Evolutionary conservation across 108 stramenopile genomes (phyloP).

Genomic region (Craspedostauros australis): DNA sequence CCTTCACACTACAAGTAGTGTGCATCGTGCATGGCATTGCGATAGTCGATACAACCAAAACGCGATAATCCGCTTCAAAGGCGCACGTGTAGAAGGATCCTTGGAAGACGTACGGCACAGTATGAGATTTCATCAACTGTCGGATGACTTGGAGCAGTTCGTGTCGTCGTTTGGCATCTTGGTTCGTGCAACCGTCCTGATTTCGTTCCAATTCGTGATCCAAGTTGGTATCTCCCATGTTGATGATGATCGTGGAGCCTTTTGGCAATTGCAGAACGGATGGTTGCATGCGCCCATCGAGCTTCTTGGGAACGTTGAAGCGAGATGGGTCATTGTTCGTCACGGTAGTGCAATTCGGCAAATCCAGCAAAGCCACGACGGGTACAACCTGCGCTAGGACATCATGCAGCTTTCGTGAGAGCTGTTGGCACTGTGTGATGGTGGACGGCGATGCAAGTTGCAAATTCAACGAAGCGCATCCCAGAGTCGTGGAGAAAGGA

Average conservation of each 20-base stretch:
- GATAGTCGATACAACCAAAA: constrained; percentile 37
- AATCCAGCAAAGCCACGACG: constrained; percentile 23
- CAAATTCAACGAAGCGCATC: constrained; percentile 50
- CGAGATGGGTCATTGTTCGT: neutral
- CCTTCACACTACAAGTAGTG: too few relatives aligned
- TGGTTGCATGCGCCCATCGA: constrained; percentile 19
- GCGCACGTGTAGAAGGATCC: constrained; percentile 30
- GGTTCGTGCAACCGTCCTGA: too few relatives aligned
- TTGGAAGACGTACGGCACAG: constrained; percentile 38
- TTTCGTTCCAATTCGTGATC: too few relatives aligned
- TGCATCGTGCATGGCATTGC: constrained; percentile 5
- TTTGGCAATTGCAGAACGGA: constrained; percentile 38
- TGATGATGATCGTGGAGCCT: constrained; percentile 31
- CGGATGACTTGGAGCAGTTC: too few relatives aligned
- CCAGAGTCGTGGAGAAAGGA: constrained; percentile 23
- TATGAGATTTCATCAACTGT: constrained; percentile 24
- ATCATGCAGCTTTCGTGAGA: constrained; percentile 15
- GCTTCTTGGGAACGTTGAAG: constrained; percentile 8
- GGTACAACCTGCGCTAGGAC: constrained; percentile 28
- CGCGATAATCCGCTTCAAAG: constrained; percentile 52
- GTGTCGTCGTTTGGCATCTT: too few relatives aligned
- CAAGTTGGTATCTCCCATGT: constrained; percentile 3
- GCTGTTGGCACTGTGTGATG: neutral
- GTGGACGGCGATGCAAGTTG: constrained; percentile 16
- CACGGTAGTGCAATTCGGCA: neutral